Evolutionary conservation across 1,284 basidiomycete genomes (phyloP), one percentile per base, ranked within the genome.

Genomic region (Boletus hoseneyae): DNA sequence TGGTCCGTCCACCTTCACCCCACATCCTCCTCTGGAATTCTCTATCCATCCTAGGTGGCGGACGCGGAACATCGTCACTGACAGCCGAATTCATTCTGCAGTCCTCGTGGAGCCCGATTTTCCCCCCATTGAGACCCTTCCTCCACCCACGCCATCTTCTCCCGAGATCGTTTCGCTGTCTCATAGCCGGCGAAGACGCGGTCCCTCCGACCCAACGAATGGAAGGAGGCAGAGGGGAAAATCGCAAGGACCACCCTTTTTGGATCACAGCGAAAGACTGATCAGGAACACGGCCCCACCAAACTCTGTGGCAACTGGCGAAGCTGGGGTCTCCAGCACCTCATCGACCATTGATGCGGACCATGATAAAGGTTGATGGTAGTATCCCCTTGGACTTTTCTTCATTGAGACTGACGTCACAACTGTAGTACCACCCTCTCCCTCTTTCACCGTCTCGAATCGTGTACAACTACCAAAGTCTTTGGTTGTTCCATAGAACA

Each of bases 41-140:
- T 48, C 62, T 2, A 23, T 30, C 12, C 62, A 57, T 30, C 50
- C 62, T 7, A 48, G 45, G 48, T 64, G 60, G 62, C 60, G 52
- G 19, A 38, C n/a, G 19, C 52, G 51, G 35, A 16, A 38, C 16
- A 2, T 27, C 23, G 6, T 15, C 10, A 10, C 37, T 9, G 45
- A 62, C 7, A 30, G 3, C 29, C 51, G 18, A 18, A 15, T 19
- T n/a, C 54, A 40, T 11, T 3, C 44, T 23, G 34, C 33, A 11
- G 43, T 34, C 5, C 3, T 4, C 12, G 49, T 40, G 15, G 56
- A 62, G 16, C 42, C 45, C 13, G 53, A 54, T 12, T 9, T 47
- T 29, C 53, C 58, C 13, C 56, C 63, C 12, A 60, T 60, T 0
- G 63, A 60, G 40, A 52, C 49, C 6, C 51, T 66, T 4, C 53